Conservation (phyloP, 2,329 filamentous ascomycete species). For the Clathrospora elynae region DNA sequence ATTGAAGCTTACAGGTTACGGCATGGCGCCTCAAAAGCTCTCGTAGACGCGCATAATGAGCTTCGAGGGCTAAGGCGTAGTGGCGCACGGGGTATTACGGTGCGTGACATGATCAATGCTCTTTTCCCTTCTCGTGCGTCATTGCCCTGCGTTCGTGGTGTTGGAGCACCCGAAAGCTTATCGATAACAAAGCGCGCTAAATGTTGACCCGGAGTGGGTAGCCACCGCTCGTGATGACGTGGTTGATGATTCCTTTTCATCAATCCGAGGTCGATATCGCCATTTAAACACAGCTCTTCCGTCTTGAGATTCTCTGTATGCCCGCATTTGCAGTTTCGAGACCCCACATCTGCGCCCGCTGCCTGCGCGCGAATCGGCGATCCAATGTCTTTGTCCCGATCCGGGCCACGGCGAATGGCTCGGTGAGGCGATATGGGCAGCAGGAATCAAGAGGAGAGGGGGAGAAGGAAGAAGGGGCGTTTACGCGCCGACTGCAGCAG, state of each 20-base stretch:
- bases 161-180: no score
- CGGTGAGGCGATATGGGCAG: slow-evolving; percentile 31
- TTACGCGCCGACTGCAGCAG: slow-evolving; percentile 62
- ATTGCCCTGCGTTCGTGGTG: no score
- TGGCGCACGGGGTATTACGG: slow-evolving; percentile 30
- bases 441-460: not conserved
- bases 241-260: slow-evolving; percentile 2
- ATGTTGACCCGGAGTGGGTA: slow-evolving; percentile 9
- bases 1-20: slow-evolving; percentile 31
- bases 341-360: slow-evolving; percentile 48
- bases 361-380: slow-evolving; percentile 43
- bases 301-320: slow-evolving; percentile 33
- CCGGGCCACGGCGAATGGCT: slow-evolving; percentile 11
- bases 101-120: slow-evolving; percentile 31
- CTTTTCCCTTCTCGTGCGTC: no score
- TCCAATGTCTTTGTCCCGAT: slow-evolving; percentile 11
- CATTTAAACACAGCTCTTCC: slow-evolving; percentile 5
- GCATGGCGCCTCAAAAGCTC: slow-evolving; percentile 34
- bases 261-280: not conserved
- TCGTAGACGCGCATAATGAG: slow-evolving; percentile 12
- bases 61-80: slow-evolving; percentile 25
- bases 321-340: slow-evolving; percentile 23
- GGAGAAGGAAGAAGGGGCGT: slow-evolving; percentile 55
- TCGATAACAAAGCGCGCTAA: slow-evolving; percentile 16
- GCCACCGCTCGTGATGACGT: slow-evolving; percentile 20